A percentile compares a stretch with the other conserved stretches of the same genome.
Conservation (phyloP, 139 green algal species). For the Picochlorum sp. region DNA sequence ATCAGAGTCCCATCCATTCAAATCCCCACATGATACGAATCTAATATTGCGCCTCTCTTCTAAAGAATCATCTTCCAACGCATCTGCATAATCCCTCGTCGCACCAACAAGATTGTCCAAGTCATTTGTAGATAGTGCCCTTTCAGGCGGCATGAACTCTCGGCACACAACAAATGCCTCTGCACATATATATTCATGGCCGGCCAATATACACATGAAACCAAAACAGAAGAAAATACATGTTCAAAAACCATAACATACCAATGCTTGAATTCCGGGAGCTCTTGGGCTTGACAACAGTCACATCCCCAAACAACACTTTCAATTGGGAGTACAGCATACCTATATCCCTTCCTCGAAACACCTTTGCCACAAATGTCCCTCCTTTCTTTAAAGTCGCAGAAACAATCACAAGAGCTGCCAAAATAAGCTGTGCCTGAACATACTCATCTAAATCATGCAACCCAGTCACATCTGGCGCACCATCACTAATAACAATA, state of each 20-base stretch:
- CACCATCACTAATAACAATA: conserved; percentile 93
- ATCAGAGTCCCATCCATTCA: conserved; percentile 86
- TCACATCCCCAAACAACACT: conserved; percentile 84
- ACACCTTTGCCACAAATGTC: conserved; percentile 92
- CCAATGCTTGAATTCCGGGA: conserved; percentile 74
- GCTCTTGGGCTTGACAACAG: conserved; percentile 86
- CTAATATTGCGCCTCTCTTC: conserved; percentile 52
- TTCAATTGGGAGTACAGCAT: conserved; percentile 90
- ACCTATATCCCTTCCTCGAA: conserved; percentile 79
- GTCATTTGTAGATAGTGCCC: conserved; percentile 20
- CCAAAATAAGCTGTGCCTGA: conserved; percentile 87
- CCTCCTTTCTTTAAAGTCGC: conserved; percentile 76
- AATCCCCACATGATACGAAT: conserved; percentile 90
- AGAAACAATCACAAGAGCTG: conserved; percentile 75
- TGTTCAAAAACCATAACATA: too few species aligned
- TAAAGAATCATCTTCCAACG: neutral
- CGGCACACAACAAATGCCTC: conserved; percentile 96
- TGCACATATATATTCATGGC: neutral
- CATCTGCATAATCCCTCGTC: neutral
- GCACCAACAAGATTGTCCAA: neutral
- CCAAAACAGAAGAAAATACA: too few species aligned
- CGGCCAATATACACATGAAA: too few species aligned
- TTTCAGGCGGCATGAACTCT: conserved; percentile 54
- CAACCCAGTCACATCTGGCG: conserved; percentile 95
- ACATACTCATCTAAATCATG: conserved; percentile 99